These are phyloP conservation scores for Diaporthe sp. DNA, from an alignment of 2,329 filamentous ascomycete genomes.

Conservation along the genomic window DNA sequence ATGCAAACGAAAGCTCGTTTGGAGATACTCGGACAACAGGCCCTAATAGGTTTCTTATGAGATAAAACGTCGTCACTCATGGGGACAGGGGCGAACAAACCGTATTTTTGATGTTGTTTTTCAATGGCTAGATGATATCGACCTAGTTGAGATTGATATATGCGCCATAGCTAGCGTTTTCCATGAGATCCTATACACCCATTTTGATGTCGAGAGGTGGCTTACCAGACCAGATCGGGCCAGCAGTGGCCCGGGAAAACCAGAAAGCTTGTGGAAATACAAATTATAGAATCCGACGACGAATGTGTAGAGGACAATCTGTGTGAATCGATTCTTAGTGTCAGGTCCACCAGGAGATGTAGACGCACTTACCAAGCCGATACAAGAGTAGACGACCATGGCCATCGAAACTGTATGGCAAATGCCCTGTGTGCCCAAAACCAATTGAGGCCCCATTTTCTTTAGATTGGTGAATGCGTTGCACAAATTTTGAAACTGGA, in stretches of 20 bases:
- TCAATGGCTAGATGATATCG: constrained; percentile 1
- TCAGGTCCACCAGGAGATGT: neutral
- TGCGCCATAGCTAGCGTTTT: constrained; percentile 2
- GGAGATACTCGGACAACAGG: constrained; percentile 49
- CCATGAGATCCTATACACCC: neutral
- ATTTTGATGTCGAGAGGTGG: neutral
- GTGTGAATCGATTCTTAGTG: neutral
- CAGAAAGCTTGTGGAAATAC: constrained; percentile 6
- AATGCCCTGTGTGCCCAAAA: neutral
- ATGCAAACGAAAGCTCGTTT: constrained; percentile 51
- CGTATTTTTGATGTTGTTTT: constrained; percentile 23
- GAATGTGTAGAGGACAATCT: neutral
- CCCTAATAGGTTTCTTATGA: constrained; percentile 24
- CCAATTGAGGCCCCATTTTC: neutral
- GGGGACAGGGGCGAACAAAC: neutral
- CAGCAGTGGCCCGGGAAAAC: neutral
- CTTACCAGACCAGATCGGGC: constrained; percentile 2
- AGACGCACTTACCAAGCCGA: neutral
- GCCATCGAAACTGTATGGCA: neutral
- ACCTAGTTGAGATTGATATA: constrained; percentile 7
- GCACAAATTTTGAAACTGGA: neutral
- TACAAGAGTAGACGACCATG: neutral
- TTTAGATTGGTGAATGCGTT: neutral
- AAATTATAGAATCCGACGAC: constrained; percentile 6
- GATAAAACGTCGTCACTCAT: neutral